Base-by-base conservation (phyloP, 2,329 filamentous ascomycete genomes). In the Trichoderma sp. region DNA sequence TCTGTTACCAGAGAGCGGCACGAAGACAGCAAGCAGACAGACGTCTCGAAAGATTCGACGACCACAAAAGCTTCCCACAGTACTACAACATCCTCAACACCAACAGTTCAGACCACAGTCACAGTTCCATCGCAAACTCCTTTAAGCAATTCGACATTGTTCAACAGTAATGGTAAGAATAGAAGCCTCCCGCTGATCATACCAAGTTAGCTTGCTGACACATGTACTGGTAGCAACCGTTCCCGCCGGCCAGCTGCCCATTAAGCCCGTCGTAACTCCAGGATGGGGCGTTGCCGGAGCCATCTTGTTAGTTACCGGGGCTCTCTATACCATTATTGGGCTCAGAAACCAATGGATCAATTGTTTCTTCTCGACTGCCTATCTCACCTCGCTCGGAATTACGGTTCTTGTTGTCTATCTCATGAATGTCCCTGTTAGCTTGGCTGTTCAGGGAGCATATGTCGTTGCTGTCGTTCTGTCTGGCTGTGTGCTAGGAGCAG, bases 361-460 rank as follows among this genome's bases (percentile, higher is more conserved):
- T 76, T 89, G 92, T 19, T 96, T 92, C 78, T 86, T 97, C 69
- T 96, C 94, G 16, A 88, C 91, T 0, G 92, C 88, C 5, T 94
- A 92, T 74, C 83, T 96, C 31, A 85, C 88, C 27, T 87, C 89
- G 56, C 81, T 97, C 43, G 89, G 91, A 19, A 89, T 96, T 14
- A 88, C 91, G 0, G 91, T 97, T 2, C 83, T 98, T 27, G 93
- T 97, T 67, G 80, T 97, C 56, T 97, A 97, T 77, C 90, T 97
- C 49, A 96, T 96, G 91, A 90, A 86, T 67, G 87, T 90, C 0
- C 93, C 94, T 0, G 87, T 97, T 49, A 88, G 85, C 70, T 82
- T 92, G 77, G 92, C 88, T 0, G 83, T 96, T 2, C 93, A 97
- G 79, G 95, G 93, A 31, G 95, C 89, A 35, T 97, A 96, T 78